A percentile compares a stretch with the other conserved stretches of the same genome.
Evolutionary conservation across 2,329 filamentous ascomycete genomes (phyloP).

Genomic region (Apiospora marii): DNA sequence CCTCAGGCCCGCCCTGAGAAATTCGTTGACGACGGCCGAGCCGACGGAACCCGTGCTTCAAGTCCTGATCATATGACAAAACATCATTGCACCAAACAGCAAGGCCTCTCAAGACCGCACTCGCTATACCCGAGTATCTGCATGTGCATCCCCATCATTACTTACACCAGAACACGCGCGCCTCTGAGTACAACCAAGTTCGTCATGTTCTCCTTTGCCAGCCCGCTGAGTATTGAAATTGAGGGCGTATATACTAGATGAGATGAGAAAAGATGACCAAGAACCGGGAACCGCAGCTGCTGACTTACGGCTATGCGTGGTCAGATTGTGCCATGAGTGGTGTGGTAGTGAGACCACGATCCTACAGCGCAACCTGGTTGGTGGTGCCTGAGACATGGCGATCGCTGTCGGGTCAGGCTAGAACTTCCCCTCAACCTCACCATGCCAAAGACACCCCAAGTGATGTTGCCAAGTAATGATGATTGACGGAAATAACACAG

Average conservation of each 20-base stretch:
- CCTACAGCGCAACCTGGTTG: no score
- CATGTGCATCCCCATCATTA: neutral
- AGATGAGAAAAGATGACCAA: no score
- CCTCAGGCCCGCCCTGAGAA: neutral
- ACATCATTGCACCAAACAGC: neutral
- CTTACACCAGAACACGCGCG: neutral
- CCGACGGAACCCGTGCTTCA: conserved; percentile 4
- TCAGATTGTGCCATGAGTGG: neutral
- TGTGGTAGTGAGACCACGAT: neutral
- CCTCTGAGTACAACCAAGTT: neutral
- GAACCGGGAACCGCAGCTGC: neutral
- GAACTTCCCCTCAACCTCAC: neutral
- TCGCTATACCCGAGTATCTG: no score
- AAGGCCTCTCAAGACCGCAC: neutral
- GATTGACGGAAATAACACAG: neutral
- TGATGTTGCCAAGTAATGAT: neutral
- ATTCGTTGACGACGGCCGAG: neutral
- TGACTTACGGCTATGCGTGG: neutral
- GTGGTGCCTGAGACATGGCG: neutral
- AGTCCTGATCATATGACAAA: neutral
- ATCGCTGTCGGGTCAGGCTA: neutral
- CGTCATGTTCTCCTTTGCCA: neutral
- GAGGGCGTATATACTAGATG: neutral
- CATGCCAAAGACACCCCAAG: neutral
- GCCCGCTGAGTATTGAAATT: neutral